These are phyloP conservation scores for Papiliotrema nemorosa DNA, from an alignment of 1,284 basidiomycete genomes.

Conservation along the genomic window DNA sequence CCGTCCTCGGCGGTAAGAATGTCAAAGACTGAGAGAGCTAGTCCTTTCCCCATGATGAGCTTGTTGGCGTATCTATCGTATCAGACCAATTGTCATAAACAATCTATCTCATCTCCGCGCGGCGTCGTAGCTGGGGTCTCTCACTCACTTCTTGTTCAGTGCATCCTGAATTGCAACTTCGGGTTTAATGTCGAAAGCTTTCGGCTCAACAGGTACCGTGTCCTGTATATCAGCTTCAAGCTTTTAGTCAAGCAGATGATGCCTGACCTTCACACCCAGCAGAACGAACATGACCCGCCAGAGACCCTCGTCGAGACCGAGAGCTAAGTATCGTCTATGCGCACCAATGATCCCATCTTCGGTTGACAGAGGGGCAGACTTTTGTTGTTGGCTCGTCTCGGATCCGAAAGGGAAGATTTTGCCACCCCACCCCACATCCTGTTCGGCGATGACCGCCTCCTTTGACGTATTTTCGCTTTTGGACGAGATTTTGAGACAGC, in stretches of 20 bases:
- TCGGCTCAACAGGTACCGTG: constrained; percentile 47
- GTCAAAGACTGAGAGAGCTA: constrained; percentile 87
- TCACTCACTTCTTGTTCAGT: constrained; percentile 46
- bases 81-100: background rate
- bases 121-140: background rate
- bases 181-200: constrained; percentile 42
- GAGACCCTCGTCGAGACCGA: too few species aligned
- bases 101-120: too few species aligned
- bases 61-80: constrained; percentile 79
- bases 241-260: constrained; percentile 9
- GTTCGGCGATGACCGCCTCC: too few species aligned
- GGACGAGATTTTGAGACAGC: too few species aligned
- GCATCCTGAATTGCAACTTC: constrained; percentile 44
- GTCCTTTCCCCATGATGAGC: constrained; percentile 84
- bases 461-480: too few species aligned
- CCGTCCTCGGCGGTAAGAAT: constrained; percentile 82
- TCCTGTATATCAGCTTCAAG: constrained; percentile 30
- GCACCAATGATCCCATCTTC: too few species aligned
- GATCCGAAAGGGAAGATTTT: too few species aligned
- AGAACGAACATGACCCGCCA: constrained; percentile 40
- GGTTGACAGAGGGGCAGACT: too few species aligned
- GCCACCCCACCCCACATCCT: too few species aligned
- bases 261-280: constrained; percentile 39
- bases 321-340: too few species aligned
- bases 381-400: too few species aligned